Evolutionary conservation across 306 rosid genomes (phyloP).

Genomic region (Boehmeria nivea): DNA sequence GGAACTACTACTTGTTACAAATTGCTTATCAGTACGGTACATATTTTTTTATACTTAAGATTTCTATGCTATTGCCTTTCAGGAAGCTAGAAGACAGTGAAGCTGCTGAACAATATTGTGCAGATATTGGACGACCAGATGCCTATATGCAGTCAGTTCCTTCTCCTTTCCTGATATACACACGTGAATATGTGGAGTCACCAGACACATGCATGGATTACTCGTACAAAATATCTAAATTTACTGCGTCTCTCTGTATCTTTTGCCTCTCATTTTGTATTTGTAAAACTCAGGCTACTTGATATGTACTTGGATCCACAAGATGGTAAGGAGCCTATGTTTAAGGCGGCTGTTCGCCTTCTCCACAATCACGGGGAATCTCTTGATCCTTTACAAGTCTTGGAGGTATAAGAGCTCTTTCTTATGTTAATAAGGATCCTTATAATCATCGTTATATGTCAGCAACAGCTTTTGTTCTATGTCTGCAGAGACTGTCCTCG

Average conservation of each 20-base stretch:
- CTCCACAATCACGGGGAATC: constrained; percentile 99
- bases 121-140: constrained; percentile 96
- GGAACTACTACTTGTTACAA: no score
- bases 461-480: no score
- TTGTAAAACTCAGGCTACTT: constrained; percentile 58
- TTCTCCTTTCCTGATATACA: constrained; percentile 12
- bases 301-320: constrained; percentile 99
- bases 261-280: constrained; percentile 21
- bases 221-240: background rate
- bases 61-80: constrained; percentile 26
- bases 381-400: constrained; percentile 84
- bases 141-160: constrained; percentile 89
- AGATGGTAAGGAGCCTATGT: constrained; percentile 98
- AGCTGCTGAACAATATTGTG: constrained; percentile 99
- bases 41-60: background rate
- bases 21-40: constrained; percentile 10
- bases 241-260: no score
- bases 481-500: constrained; percentile 71
- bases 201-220: background rate
- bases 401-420: constrained; percentile 57
- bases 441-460: background rate
- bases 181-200: background rate
- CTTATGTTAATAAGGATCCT: background rate
- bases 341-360: constrained; percentile 95
- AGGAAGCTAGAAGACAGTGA: constrained; percentile 96